Evolutionary conservation across 225 moss, liverwort and hornwort species (phyloP).

Genomic region (Takakia lepidozioides): DNA sequence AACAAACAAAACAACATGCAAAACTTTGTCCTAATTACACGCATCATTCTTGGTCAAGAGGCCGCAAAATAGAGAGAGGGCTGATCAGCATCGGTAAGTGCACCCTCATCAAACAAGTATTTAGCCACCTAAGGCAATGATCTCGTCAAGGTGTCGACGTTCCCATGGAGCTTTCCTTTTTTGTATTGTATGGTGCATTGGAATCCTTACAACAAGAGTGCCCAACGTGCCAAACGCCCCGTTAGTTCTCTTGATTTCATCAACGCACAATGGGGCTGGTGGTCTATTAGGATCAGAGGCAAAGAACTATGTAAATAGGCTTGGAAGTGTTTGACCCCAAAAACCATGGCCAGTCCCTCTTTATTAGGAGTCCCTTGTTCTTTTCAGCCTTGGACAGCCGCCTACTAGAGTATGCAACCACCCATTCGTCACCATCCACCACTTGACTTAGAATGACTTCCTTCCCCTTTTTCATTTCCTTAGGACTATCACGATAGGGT

Average conservation of each 20-base stretch:
- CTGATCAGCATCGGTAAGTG: no score
- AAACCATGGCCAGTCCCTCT: background rate
- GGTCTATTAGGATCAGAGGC: background rate
- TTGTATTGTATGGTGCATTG: conserved; percentile 1
- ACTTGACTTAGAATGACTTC: background rate
- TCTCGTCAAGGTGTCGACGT: conserved; percentile 2
- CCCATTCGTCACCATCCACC: background rate
- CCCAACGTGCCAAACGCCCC: background rate
- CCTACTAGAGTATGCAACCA: background rate
- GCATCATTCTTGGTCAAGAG: no score
- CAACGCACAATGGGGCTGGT: background rate
- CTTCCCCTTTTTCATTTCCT: no score
- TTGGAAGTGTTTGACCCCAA: background rate
- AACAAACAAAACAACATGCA: no score
- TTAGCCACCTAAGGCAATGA: no score
- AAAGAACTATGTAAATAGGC: background rate
- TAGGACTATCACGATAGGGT: no score
- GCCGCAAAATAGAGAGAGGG: no score
- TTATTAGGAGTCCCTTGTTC: background rate
- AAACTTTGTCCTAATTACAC: no score
- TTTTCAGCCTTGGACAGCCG: background rate
- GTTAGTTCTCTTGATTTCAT: conserved; percentile 2
- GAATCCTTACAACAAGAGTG: background rate
- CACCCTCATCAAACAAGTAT: no score
- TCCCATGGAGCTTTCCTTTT: background rate